Percentiles rank a stretch among this genome's conserved stretches.
Conservation (phyloP, 116 monocot genomes). For the Dioscorea cayenensis region DNA sequence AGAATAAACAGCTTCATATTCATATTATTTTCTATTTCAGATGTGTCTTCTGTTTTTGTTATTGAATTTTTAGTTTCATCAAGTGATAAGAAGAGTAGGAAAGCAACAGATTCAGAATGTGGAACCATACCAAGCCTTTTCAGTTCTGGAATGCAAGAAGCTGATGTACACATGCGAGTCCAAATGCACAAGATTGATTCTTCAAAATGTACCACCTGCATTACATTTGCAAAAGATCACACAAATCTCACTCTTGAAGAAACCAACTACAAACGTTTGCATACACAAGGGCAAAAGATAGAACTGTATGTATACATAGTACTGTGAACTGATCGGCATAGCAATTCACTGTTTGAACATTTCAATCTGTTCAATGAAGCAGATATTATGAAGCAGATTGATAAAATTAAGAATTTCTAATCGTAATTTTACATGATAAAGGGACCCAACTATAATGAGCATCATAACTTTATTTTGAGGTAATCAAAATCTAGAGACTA, state of each 20-base stretch:
- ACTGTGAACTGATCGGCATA: too few relatives aligned
- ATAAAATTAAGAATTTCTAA: too few relatives aligned
- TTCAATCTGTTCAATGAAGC: too few relatives aligned
- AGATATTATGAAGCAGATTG: too few relatives aligned
- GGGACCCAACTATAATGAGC: too few relatives aligned
- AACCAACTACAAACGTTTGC: background rate
- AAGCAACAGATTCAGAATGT: background rate
- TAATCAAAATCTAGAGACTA: too few relatives aligned
- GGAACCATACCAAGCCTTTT: constrained; percentile 51
- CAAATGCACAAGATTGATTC: constrained; percentile 72
- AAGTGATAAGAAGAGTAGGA: background rate
- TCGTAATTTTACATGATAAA: too few relatives aligned
- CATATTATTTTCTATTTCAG: background rate
- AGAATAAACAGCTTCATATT: background rate
- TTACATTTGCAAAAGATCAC: constrained; percentile 4
- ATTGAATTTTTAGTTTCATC: background rate
- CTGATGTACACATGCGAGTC: constrained; percentile 61
- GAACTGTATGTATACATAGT: too few relatives aligned
- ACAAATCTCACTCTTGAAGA: background rate
- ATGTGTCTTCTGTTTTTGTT: background rate
- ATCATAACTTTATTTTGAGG: too few relatives aligned
- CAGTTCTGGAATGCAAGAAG: constrained; percentile 30
- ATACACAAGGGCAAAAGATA: too few relatives aligned
- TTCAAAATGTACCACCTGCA: constrained; percentile 93
- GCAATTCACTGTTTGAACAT: too few relatives aligned